These are phyloP conservation scores for Brassica napus DNA, from an alignment of 345 rosid genomes.

Conservation along the genomic window Da-Ae NC_063436.1:17609501-17610000, in stretches of 20 bases:
- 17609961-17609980: slow-evolving; percentile 41
- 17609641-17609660: neutral
- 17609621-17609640: neutral
- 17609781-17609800: neutral
- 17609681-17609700: slow-evolving; percentile 1
- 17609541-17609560: neutral
- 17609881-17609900: slow-evolving; percentile 32
- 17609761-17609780: slow-evolving; percentile 10
- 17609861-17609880: slow-evolving; percentile 40
- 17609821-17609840: slow-evolving; percentile 24
- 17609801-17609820: slow-evolving; percentile 26
- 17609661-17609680: slow-evolving; percentile 1
- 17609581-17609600: neutral
- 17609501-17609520: neutral
- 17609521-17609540: neutral
- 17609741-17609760: slow-evolving; percentile 3
- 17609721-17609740: neutral
- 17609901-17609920: slow-evolving; percentile 27
- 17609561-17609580: neutral
- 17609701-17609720: neutral
- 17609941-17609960: slow-evolving; percentile 36
- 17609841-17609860: slow-evolving; percentile 38
- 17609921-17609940: slow-evolving; percentile 28
- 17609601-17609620: neutral
- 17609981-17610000: slow-evolving; percentile 38